Percentiles rank a stretch among this genome's conserved stretches.
These are phyloP conservation scores for Dryas octopetala DNA, from an alignment of 306 rosid genomes.

Conservation along the genomic window DNA sequence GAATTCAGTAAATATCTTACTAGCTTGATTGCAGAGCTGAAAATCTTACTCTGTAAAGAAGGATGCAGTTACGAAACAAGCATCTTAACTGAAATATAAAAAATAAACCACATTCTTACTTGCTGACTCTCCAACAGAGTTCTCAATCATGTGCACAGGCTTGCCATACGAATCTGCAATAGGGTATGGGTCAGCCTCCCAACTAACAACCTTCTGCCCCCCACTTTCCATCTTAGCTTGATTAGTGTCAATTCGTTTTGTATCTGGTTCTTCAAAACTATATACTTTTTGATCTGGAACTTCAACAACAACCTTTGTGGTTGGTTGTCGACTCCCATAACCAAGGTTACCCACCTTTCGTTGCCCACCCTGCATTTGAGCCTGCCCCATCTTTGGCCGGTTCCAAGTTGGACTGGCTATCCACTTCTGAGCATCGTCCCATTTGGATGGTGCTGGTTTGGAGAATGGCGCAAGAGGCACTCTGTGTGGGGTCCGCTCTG, in stretches of 20 bases:
- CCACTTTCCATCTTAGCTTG: slow-evolving; percentile 64
- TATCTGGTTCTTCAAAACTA: slow-evolving; percentile 80
- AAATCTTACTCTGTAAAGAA: neutral
- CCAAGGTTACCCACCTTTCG: slow-evolving; percentile 54
- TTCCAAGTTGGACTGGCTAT: slow-evolving; percentile 85
- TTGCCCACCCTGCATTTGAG: slow-evolving; percentile 57
- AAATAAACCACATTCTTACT: slow-evolving; percentile 31
- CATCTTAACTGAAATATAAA: neutral
- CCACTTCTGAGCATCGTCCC: slow-evolving; percentile 99
- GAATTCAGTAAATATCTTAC: neutral
- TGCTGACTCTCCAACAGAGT: slow-evolving; percentile 41
- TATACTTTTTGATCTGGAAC: slow-evolving; percentile 60
- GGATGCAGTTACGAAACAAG: slow-evolving; percentile 9
- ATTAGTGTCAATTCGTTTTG: slow-evolving; percentile 73
- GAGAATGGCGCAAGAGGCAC: slow-evolving; percentile 74
- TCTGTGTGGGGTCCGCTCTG: slow-evolving; percentile 71
- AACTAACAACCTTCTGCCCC: slow-evolving; percentile 59
- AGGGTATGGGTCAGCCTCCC: slow-evolving; percentile 71
- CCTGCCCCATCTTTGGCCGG: slow-evolving; percentile 60
- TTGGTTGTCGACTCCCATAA: slow-evolving; percentile 59
- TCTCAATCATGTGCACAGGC: slow-evolving; percentile 48
- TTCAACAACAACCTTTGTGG: slow-evolving; percentile 78
- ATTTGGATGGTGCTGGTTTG: slow-evolving; percentile 89
- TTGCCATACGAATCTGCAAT: slow-evolving; percentile 63
- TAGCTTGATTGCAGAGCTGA: slow-evolving; percentile 2